Evolutionary conservation across 495 filamentous ascomycete genomes (phyloP).

Genomic region (Hypoxylon fragiforme): DNA sequence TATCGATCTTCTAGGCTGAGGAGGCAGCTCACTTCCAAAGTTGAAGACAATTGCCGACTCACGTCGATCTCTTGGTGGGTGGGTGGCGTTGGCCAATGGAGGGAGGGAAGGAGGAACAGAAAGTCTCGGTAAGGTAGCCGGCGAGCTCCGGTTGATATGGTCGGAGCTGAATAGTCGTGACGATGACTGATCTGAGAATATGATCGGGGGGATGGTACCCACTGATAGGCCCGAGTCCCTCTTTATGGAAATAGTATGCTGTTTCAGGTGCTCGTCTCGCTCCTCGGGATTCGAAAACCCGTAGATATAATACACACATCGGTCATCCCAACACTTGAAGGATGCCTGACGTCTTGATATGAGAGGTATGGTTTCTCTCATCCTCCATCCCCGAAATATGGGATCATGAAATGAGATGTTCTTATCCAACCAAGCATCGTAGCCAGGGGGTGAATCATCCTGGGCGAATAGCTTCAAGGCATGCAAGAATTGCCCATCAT

Average conservation of each 20-base stretch:
- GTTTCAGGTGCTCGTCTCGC: conserved; percentile 50
- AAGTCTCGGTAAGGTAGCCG: conserved; percentile 45
- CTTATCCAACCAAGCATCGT: conserved; percentile 49
- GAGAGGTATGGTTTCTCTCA: conserved; percentile 46
- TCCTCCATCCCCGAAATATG: conserved; percentile 44
- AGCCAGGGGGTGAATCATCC: conserved; percentile 49
- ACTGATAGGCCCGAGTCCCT: conserved; percentile 51
- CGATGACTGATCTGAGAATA: conserved; percentile 42
- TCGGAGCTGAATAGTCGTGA: conserved; percentile 38
- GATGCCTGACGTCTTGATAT: conserved; percentile 45
- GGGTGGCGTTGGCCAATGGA: conserved; percentile 41
- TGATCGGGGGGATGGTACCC: conserved; percentile 41
- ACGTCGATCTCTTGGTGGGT: conserved; percentile 47
- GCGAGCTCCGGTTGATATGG: conserved; percentile 29
- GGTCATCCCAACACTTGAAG: conserved; percentile 55
- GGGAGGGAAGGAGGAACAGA: conserved; percentile 43
- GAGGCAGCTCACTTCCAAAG: conserved; percentile 44
- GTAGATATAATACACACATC: conserved; percentile 56
- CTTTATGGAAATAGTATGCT: conserved; percentile 46
- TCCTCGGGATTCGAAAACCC: conserved; percentile 51
- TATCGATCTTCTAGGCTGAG: conserved; percentile 45
- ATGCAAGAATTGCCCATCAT: conserved; percentile 48
- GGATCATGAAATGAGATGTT: conserved; percentile 52
- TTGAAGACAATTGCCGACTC: conserved; percentile 50
- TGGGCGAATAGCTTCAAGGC: conserved; percentile 42